phyloP scores from a whole-genome alignment of 805 yeast species.

The Phaffomyces thermotolerans region DNA sequence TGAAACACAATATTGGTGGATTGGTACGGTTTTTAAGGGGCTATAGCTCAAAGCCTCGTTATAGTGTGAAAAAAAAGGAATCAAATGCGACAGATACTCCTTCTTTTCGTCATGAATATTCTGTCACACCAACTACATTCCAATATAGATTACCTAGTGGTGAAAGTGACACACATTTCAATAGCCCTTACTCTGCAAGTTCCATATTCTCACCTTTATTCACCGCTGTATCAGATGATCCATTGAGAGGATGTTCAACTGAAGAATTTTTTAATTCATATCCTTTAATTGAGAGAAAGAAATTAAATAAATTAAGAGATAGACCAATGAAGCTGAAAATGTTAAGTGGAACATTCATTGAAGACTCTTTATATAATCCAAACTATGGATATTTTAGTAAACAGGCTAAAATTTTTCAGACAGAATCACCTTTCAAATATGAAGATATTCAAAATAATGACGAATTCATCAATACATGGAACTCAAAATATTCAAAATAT shows the following conservation, averaged over 20 bases:
- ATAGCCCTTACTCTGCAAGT: conserved; percentile 9
- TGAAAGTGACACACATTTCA: conserved; percentile 3
- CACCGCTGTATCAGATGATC: conserved; percentile 11
- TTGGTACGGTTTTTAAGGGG: background rate
- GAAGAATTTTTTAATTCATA: conserved; percentile 16
- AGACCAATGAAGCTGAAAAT: conserved; percentile 61
- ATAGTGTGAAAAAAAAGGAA: background rate
- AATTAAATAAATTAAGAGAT: conserved; percentile 24
- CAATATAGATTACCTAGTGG: conserved; percentile 15
- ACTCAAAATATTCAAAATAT: conserved; percentile 49
- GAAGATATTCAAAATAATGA: conserved; percentile 52
- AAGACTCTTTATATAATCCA: conserved; percentile 78
- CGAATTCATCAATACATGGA: conserved; percentile 65
- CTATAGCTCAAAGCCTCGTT: background rate
- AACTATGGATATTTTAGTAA: conserved; percentile 74
- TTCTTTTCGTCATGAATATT: conserved; percentile 15
- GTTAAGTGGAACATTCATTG: conserved; percentile 76
- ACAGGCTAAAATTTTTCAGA: conserved; percentile 71
- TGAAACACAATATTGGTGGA: background rate
- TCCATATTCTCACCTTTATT: conserved; percentile 15
- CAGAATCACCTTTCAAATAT: conserved; percentile 58
- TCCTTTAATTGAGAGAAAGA: conserved; percentile 12
- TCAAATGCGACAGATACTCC: background rate
- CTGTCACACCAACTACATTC: conserved; percentile 17
- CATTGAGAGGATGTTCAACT: conserved; percentile 12